Evolutionary conservation across 345 rosid species (phyloP), one percentile per base, ranked within the genome.

Genomic region (Zanthoxylum bungeanum): DNA sequence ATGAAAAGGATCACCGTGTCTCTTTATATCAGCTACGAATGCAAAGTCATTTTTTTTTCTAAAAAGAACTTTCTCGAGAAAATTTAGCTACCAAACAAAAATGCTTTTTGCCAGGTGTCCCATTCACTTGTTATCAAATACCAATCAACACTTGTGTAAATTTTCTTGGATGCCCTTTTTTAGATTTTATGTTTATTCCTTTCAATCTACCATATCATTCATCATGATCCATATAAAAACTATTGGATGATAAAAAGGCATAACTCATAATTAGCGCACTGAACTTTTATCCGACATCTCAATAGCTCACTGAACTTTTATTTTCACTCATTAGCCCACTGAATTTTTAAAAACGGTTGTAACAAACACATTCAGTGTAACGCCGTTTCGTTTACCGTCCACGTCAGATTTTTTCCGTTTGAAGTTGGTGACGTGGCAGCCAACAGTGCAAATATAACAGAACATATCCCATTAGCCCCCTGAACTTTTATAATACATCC

Each of bases 1-100:
- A 11, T 11, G 34, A 67, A 68, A 68, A 68, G 72, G 52, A 40
- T 53, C 27, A 27, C 37, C 1, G 9, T 55, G 72, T 69, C 63
- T 69, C 40, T 40, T 55, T 56, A 64, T 40, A n/a, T n/a, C n/a
- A 64, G 72, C 19, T 40, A 56, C 5, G 27, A 27, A n/a, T n/a
- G 68, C 37, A 27, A 28, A 17, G 61, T n/a, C n/a, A n/a, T n/a
- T n/a, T n/a, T n/a, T 69, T 69, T 69, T 39, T 9, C 33, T n/a
- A n/a, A n/a, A n/a, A 24, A n/a, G 60, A 66, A 66, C 58, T 66
- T 42, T 64, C 67, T 25, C 36, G 11, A 4, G 62, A 56, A 56
- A 37, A 56, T 25, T 27, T 27, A 16, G 52, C 50, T 39, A 39
- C 6, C 72, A 68, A 68, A 68, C 62, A 25, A 55, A 25, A 16